phyloP scores from a whole-genome alignment of 345 rosid species.

The Angophora floribunda region DNA sequence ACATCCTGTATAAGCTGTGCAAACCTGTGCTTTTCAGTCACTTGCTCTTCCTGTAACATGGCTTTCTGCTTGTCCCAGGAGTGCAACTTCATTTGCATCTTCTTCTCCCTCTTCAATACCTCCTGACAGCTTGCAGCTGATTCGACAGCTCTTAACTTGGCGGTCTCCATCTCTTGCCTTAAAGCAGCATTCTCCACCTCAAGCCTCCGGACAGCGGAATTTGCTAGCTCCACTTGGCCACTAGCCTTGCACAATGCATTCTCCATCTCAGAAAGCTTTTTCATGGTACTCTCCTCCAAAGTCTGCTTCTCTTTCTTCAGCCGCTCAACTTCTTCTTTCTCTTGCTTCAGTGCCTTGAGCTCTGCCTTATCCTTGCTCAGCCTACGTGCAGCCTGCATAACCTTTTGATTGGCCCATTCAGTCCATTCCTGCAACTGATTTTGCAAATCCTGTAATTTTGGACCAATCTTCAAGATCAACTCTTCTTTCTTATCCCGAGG shows the following conservation, averaged over 20 bases:
- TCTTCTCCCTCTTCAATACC: slow-evolving; percentile 76
- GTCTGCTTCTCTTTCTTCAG: slow-evolving; percentile 74
- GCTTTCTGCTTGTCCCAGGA: slow-evolving; percentile 77
- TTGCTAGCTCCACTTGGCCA: slow-evolving; percentile 67
- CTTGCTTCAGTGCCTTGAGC: slow-evolving; percentile 76
- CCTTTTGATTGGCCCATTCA: slow-evolving; percentile 95
- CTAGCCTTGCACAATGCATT: slow-evolving; percentile 68
- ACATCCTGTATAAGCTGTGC: slow-evolving; percentile 34
- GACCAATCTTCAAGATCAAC: slow-evolving; percentile 41
- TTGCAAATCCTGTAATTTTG: slow-evolving; percentile 37
- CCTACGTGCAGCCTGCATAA: slow-evolving; percentile 91
- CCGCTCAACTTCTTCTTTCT: slow-evolving; percentile 80
- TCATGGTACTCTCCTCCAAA: slow-evolving; percentile 68
- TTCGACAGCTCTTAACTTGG: slow-evolving; percentile 53
- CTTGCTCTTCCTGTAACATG: slow-evolving; percentile 66
- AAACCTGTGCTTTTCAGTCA: slow-evolving; percentile 42
- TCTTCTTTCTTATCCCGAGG: slow-evolving; percentile 50
- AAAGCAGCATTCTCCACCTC: slow-evolving; percentile 67
- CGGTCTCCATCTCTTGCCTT: slow-evolving; percentile 66
- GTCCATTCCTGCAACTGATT: slow-evolving; percentile 88
- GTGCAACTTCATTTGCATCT: slow-evolving; percentile 44
- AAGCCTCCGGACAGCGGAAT: slow-evolving; percentile 62
- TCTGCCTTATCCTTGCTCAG: slow-evolving; percentile 75
- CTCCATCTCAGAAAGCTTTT: slow-evolving; percentile 88
- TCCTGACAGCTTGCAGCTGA: slow-evolving; percentile 69